Percentiles rank a stretch among this genome's conserved stretches.
Evolutionary conservation across 108 stramenopile species (phyloP).

Genomic region (Schizochytrium sp.): DNA sequence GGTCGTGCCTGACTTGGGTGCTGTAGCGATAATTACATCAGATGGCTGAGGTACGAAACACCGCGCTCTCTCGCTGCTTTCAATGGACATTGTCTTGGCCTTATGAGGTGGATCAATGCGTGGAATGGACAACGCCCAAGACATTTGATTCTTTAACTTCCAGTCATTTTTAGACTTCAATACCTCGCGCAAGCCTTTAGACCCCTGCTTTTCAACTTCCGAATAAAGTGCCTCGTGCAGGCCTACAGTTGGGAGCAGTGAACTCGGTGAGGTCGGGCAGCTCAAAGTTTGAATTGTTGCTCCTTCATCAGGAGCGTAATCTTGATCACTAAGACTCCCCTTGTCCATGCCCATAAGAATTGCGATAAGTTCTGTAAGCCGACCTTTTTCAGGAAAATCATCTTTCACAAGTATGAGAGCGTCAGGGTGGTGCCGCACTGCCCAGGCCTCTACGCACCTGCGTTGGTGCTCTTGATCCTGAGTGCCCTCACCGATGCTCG

Average conservation of each 20-base stretch:
- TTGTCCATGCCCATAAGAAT: no score
- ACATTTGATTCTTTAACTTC: neutral
- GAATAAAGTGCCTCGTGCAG: neutral
- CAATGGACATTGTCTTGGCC: slow-evolving; percentile 3
- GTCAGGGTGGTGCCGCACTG: slow-evolving; percentile 23
- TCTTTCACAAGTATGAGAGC: neutral
- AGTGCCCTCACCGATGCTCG: neutral
- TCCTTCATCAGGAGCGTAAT: no score
- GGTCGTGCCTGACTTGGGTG: slow-evolving; percentile 48
- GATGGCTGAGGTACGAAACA: slow-evolving; percentile 21
- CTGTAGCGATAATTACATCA: slow-evolving; percentile 27
- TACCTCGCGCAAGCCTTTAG: neutral
- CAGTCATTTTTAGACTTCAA: neutral
- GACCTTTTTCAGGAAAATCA: neutral
- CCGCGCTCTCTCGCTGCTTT: slow-evolving; percentile 20
- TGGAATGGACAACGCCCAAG: neutral
- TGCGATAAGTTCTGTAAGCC: no score
- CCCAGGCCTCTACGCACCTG: neutral
- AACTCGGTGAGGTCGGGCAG: neutral
- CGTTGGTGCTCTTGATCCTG: neutral
- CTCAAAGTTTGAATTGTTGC: neutral
- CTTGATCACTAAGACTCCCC: no score
- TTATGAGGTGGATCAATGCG: neutral
- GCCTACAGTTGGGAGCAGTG: neutral
- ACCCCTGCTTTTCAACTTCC: neutral